Evolutionary conservation across 148 eudicot genomes (phyloP).

Genomic region (Hydrangea macrophylla): DNA sequence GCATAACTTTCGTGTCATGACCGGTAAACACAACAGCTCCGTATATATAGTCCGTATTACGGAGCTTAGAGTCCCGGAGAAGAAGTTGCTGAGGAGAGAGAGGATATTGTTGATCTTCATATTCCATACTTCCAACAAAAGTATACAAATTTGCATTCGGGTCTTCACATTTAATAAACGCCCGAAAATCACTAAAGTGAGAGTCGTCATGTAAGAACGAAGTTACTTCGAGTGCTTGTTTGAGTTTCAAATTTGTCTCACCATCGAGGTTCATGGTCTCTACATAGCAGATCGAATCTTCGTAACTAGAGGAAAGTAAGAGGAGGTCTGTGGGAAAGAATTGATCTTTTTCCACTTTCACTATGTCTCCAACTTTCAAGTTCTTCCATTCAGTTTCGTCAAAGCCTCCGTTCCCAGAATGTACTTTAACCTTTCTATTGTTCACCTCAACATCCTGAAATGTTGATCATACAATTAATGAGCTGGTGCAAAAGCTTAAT

Average conservation of each 20-base stretch:
- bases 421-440: constrained; percentile 73
- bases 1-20: constrained; percentile 89
- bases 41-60: constrained; percentile 78
- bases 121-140: constrained; percentile 84
- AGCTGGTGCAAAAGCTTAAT: neutral
- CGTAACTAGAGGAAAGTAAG: constrained; percentile 84
- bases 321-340: constrained; percentile 94
- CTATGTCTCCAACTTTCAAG: constrained; percentile 81
- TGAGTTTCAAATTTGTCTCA: constrained; percentile 90
- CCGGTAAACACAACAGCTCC: constrained; percentile 95
- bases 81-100: constrained; percentile 85
- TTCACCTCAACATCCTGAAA: constrained; percentile 84
- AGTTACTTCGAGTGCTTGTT: constrained; percentile 77
- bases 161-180: constrained; percentile 82
- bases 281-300: constrained; percentile 84
- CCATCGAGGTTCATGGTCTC: constrained; percentile 99
- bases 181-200: constrained; percentile 53
- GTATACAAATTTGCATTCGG: constrained; percentile 88
- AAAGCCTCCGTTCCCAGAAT: constrained; percentile 59
- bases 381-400: constrained; percentile 59
- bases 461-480: neutral
- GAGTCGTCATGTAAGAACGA: constrained; percentile 56
- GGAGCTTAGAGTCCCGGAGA: constrained; percentile 79
- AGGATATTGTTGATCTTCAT: constrained; percentile 56
- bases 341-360: constrained; percentile 82